Base-by-base conservation (phyloP, 140 eudicot genomes). In the Senecio squalidus region DNA sequence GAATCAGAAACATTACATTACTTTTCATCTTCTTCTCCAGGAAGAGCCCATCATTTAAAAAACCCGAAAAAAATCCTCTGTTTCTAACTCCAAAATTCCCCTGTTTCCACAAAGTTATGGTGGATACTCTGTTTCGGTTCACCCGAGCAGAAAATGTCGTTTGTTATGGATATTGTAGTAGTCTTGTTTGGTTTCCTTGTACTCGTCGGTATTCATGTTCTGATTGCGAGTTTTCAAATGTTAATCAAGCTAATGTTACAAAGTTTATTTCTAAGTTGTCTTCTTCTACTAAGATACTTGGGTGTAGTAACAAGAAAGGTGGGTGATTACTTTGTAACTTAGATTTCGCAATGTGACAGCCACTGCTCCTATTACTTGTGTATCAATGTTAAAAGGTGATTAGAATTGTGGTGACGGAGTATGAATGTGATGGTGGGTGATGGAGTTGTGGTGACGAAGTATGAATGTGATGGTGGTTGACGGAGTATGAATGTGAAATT, bases 111-210 rank as follows among this genome's bases (percentile, higher is more conserved):
- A 60, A 9, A 82, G 88, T 73, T 84, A 84, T 55, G 97, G 97
- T n/a, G 97, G 77, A 18, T 89, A 89, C 83, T 74, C 95, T 6
- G 75, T 39, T 78, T 89, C 64, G 97, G 97, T 6, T 79, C 95
- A 10, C 97, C 97, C 28, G 87, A 83, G 5, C 97, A 89, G 23
- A 15, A 70, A 0, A 62, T 85, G 0, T 69, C 83, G 0, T 68
- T 89, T 33, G 70, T 89, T 15, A 69, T 89, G 82, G 97, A 89
- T 55, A 89, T 95, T 1, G 97, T 1, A 89, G 94, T 49, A 80
- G 87, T 51, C 82, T 89, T 9, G 84, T 82, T 46, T 89, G 97
- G 97, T 76, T 82, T 46, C 97, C 97, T 0, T 89, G 97, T 33
- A 85, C 97, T 9, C 66, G 68, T 21, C 75, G 75, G 17, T 89